Percentiles rank a stretch among this genome's conserved stretches.
phyloP scores from a whole-genome alignment of 2,329 filamentous ascomycete species.

The Penicillium vulpinum region DNA sequence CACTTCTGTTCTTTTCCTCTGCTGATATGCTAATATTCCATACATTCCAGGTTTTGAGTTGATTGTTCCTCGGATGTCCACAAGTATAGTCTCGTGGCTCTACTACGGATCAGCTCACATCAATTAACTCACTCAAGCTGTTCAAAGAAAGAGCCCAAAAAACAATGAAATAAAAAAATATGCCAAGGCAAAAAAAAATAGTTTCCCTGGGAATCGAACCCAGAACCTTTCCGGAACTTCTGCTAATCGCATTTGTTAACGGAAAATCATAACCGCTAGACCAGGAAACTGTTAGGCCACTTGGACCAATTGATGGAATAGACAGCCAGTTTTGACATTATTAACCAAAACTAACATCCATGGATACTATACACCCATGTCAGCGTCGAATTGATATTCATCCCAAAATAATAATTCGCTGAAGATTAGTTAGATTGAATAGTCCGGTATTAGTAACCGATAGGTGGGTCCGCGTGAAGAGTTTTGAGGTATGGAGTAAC shows the following conservation, averaged over 20 bases:
- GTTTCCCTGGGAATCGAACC: constrained; percentile 14
- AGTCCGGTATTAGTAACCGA: not conserved
- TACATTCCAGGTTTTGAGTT: not conserved
- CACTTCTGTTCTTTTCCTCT: not conserved
- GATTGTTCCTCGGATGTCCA: not conserved
- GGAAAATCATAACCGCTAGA: constrained; percentile 15
- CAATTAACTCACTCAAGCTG: not conserved
- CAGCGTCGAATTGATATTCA: not conserved
- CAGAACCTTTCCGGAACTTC: constrained; percentile 13
- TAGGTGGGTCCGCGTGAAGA: not conserved
- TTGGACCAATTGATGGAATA: not conserved
- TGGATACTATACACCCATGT: not conserved
- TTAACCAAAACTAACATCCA: rapidly evolving
- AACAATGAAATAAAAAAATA: not conserved
- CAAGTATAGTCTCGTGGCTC: not conserved
- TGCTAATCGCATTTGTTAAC: constrained; percentile 8
- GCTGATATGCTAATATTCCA: constrained; percentile 2
- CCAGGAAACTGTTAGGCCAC: constrained; percentile 8
- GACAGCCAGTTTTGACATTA: rapidly evolving
- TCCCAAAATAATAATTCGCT: not conserved
- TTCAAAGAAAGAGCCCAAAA: not conserved
- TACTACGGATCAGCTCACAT: not conserved
- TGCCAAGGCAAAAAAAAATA: not conserved
- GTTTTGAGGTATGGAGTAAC: too few species aligned
- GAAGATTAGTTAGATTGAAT: not conserved